Base-by-base conservation (phyloP, 345 rosid genomes). In the Aquilaria malaccensis region DNA sequence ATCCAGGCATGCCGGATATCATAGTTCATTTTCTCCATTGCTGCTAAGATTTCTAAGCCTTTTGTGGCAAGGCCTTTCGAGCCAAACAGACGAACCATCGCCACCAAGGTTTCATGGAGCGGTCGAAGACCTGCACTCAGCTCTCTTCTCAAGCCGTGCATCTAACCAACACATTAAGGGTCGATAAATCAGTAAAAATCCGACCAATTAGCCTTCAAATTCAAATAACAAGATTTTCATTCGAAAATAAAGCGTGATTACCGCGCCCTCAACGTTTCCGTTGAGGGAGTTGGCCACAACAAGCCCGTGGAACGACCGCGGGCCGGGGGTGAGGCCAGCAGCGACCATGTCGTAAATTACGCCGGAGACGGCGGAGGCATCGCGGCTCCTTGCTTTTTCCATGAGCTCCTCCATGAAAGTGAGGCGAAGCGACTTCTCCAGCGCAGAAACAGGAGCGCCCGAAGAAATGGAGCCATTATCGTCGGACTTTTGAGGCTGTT, bases 291-390 rank as follows among this genome's bases (percentile, higher is more conserved):
- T 76, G 45, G 97, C 85, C 2, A 83, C 90, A 30, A 93, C 83
- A 15, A 93, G 85, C 13, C 98, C 98, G 66, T 93, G 98, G 65
- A 84, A 93, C 30, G 98, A 87, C 68, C 97, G 85, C 11, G 97
- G 97, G 30, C 98, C 97, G 30, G 98, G 97, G 70, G 60, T 73
- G 50, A 93, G 80, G 11, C 98, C 98, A 51, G 97, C 97, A 11
- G 98, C 97, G 60, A 93, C 69, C 98, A 93, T 93, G 76, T 93
- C 98, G 51, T 85, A 87, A 55, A 93, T 85, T 74, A 89, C 89
- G 12, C 85, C 88, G 2, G 86, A 80, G 6, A 85, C 98, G 11
- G 87, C 93, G 22, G 62, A 52, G 1, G 82, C 13, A 49, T 92
- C 93, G 2, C 89, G 78, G 63, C 76, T 83, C 81, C 97, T 76